phyloP scores from a whole-genome alignment of 2,329 filamentous ascomycete species.

The Cordyceps militaris region DNA sequence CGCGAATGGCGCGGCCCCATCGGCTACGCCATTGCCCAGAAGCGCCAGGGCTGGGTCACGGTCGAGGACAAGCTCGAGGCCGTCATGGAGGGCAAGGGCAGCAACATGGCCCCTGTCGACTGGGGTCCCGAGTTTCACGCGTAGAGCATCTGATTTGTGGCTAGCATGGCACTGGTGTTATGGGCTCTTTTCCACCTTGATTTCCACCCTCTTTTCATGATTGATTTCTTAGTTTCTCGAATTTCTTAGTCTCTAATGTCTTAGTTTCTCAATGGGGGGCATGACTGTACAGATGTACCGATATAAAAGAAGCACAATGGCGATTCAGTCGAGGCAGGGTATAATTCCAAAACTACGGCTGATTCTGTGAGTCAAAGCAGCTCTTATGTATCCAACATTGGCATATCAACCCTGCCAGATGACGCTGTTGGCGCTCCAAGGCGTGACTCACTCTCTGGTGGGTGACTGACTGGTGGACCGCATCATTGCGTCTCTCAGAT shows the following conservation, averaged over 20 bases:
- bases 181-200: background rate
- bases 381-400: too few relatives aligned
- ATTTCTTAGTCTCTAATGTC: background rate
- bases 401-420: too few relatives aligned
- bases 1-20: conserved; percentile 29
- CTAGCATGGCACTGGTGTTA: background rate
- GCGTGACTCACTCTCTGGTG: conserved; percentile 7
- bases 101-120: conserved; percentile 30
- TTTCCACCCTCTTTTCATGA: background rate
- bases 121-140: conserved; percentile 34
- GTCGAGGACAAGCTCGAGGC: conserved; percentile 48
- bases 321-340: background rate
- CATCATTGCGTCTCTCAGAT: too few relatives aligned
- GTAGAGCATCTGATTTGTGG: background rate
- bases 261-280: background rate
- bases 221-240: too few relatives aligned
- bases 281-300: background rate
- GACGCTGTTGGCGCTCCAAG: background rate
- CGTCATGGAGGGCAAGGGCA: conserved; percentile 42
- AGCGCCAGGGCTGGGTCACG: conserved; percentile 37
- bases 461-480: background rate
- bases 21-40: conserved; percentile 38
- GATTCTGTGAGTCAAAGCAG: too few relatives aligned
- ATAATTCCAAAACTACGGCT: too few relatives aligned
- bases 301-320: background rate